phyloP scores from a whole-genome alignment of 1,139 yeast species.

The Ogataea hybrid region DNA sequence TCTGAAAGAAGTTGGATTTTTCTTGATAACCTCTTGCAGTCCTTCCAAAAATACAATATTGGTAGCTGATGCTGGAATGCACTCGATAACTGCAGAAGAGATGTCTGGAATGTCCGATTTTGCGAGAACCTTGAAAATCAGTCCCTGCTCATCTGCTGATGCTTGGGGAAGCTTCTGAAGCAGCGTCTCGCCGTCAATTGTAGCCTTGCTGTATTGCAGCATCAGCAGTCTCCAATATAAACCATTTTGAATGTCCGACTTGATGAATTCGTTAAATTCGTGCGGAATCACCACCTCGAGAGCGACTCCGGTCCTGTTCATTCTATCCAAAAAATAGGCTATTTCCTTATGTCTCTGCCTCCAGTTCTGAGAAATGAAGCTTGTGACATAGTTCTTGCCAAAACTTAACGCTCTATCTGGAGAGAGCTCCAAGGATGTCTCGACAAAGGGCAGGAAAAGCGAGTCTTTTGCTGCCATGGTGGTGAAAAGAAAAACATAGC shows the following conservation, averaged over 20 bases:
- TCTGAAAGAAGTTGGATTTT: conserved; percentile 18
- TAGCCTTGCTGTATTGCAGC: conserved; percentile 28
- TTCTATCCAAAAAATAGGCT: conserved; percentile 44
- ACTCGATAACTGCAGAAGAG: background rate
- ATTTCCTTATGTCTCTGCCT: conserved; percentile 35
- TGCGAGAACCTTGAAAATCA: conserved; percentile 25
- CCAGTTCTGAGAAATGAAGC: conserved; percentile 44
- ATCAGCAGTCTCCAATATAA: conserved; percentile 42
- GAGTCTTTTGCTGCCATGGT: conserved; percentile 30
- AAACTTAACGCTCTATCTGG: conserved; percentile 46
- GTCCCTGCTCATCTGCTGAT: conserved; percentile 28
- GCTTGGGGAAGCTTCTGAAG: conserved; percentile 3
- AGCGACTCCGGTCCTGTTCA: conserved; percentile 29
- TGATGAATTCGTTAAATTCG: conserved; percentile 29
- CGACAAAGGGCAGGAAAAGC: conserved; percentile 50
- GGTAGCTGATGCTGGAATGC: conserved; percentile 6
- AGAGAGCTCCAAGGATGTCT: conserved; percentile 42
- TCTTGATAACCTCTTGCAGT: conserved; percentile 11
- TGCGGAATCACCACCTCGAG: conserved; percentile 27
- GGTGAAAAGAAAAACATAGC: conserved; percentile 36
- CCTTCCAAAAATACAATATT: conserved; percentile 12
- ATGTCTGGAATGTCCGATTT: conserved; percentile 21
- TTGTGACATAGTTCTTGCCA: conserved; percentile 48
- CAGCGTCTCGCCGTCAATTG: conserved; percentile 18
- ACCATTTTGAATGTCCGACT: conserved; percentile 27